phyloP scores from a whole-genome alignment of 1,139 yeast genomes.

The Hyphopichia fennica region DNA sequence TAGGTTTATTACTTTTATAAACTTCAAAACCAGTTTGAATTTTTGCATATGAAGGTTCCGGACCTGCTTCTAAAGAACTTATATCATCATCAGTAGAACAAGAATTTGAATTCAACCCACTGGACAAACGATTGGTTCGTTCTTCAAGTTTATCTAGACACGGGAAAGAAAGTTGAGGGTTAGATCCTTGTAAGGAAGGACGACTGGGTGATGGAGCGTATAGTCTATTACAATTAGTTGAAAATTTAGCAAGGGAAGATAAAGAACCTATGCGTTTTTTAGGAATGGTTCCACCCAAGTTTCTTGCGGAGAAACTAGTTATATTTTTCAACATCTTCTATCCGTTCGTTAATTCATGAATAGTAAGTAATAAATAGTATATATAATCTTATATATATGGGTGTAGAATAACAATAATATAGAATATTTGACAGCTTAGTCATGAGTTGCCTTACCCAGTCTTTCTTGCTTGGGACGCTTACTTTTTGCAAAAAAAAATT shows the following conservation, averaged over 20 bases:
- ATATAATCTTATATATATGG: too few species aligned
- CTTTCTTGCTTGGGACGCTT: too few species aligned
- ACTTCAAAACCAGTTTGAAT: slow-evolving; percentile 68
- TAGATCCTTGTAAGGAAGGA: slow-evolving; percentile 27
- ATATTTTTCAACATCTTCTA: background rate
- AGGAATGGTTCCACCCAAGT: background rate
- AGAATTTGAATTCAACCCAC: slow-evolving; percentile 6
- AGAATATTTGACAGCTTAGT: too few species aligned
- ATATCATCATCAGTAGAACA: slow-evolving; percentile 23
- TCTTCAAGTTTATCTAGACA: slow-evolving; percentile 78
- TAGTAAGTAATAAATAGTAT: too few species aligned
- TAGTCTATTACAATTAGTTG: background rate
- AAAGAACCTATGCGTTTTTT: background rate
- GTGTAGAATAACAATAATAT: too few species aligned
- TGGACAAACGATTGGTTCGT: slow-evolving; percentile 47
- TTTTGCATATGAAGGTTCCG: slow-evolving; percentile 81
- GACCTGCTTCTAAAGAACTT: slow-evolving; percentile 63
- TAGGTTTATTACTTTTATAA: slow-evolving; percentile 55
- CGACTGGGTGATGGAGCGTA: background rate
- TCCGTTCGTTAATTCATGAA: too few species aligned
- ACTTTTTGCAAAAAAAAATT: background rate
- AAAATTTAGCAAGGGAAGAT: background rate
- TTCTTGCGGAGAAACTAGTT: background rate
- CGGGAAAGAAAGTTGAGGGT: slow-evolving; percentile 77
- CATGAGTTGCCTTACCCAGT: too few species aligned